Percentiles rank a stretch among this genome's conserved stretches.
These are phyloP conservation scores for Podospora anserina DNA, from an alignment of 495 filamentous ascomycete genomes.

Conservation along the genomic window DNA sequence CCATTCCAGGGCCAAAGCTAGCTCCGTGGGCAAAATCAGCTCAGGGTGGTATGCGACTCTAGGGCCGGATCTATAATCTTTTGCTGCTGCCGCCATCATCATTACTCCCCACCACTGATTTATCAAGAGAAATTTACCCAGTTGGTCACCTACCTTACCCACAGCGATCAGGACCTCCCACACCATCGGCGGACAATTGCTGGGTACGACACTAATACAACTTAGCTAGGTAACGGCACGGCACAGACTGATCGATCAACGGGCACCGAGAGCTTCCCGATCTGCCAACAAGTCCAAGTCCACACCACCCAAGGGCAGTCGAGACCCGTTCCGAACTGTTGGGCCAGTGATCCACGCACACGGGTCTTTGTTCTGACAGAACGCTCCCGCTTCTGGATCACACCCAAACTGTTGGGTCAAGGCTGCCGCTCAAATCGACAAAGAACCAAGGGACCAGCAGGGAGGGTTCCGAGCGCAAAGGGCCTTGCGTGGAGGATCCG, in stretches of 20 bases:
- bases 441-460: background rate
- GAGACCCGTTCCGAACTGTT: background rate
- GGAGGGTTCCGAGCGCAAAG: background rate
- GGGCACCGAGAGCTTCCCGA: background rate
- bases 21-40: background rate
- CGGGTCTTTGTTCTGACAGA: background rate
- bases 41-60: background rate
- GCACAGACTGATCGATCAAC: background rate
- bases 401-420: slow-evolving; percentile 2
- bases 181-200: background rate
- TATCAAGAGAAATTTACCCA: background rate
- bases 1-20: background rate
- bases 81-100: background rate
- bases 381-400: slow-evolving; percentile 2
- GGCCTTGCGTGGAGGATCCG: background rate
- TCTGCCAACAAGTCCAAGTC: background rate
- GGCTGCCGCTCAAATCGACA: background rate
- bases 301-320: background rate
- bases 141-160: background rate
- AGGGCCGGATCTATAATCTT: background rate
- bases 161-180: background rate
- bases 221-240: background rate
- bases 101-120: background rate
- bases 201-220: background rate
- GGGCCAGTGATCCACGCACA: slow-evolving; percentile 1